Evolutionary conservation across 1,139 yeast species (phyloP).

Genomic region (Saccharomyces hybrid): DNA sequence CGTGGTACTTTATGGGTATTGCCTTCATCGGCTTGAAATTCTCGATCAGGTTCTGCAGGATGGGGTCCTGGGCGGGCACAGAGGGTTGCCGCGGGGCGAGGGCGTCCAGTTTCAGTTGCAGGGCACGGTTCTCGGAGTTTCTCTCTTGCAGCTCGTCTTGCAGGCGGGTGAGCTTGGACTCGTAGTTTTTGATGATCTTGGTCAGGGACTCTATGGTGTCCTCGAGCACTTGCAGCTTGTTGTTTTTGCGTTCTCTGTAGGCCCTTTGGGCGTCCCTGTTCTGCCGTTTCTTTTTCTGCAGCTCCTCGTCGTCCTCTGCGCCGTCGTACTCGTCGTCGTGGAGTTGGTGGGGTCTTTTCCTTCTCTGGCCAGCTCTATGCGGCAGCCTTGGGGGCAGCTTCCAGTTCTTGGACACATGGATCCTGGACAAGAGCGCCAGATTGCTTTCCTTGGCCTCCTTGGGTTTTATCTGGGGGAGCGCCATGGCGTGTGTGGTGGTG

Average conservation of each 20-base stretch:
- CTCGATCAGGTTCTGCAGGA: background rate
- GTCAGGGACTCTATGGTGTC: slow-evolving; percentile 59
- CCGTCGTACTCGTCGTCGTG: background rate
- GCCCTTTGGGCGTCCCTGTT: slow-evolving; percentile 95
- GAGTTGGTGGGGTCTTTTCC: background rate
- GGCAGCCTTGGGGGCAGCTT: slow-evolving; percentile 4
- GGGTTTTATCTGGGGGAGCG: slow-evolving; percentile 1
- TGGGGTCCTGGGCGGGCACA: background rate
- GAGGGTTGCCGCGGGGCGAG: background rate
- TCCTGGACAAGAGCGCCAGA: slow-evolving; percentile 3
- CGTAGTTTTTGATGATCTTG: slow-evolving; percentile 48
- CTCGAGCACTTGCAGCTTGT: slow-evolving; percentile 47
- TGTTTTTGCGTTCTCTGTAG: slow-evolving; percentile 40
- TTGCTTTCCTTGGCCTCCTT: slow-evolving; percentile 3
- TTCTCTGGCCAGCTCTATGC: background rate
- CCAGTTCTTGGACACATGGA: slow-evolving; percentile 6
- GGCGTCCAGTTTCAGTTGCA: background rate
- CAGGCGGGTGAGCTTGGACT: background rate
- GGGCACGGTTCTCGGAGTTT: background rate
- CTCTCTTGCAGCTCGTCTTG: background rate
- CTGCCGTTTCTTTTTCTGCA: slow-evolving; percentile 70
- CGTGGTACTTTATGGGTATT: background rate
- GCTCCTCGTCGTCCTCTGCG: background rate
- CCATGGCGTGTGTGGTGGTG: background rate
- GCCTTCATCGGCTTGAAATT: background rate